phyloP scores from a whole-genome alignment of 2,329 filamentous ascomycete genomes.

The Bretziella fagacearum region DNA sequence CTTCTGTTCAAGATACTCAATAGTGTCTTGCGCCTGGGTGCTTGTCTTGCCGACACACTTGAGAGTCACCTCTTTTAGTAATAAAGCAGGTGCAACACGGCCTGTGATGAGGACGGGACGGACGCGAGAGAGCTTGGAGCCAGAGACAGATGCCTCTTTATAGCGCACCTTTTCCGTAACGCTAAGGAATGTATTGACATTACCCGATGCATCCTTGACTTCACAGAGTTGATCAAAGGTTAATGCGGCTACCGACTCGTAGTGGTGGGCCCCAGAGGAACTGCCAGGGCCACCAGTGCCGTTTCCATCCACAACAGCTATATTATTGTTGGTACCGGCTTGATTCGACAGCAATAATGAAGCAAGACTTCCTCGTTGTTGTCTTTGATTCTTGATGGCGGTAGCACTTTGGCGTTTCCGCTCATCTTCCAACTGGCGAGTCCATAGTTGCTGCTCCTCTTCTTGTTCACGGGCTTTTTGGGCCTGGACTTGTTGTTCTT shows the following conservation, averaged over 20 bases:
- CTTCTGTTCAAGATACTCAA: conserved; percentile 62
- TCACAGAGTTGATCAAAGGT: conserved; percentile 52
- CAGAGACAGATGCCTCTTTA: conserved; percentile 35
- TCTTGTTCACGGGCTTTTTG: too few relatives aligned
- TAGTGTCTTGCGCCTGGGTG: conserved; percentile 52
- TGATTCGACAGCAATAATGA: conserved; percentile 22
- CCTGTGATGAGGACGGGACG: conserved; percentile 44
- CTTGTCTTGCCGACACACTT: conserved; percentile 39
- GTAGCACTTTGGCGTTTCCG: conserved; percentile 49
- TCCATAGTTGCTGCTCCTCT: conserved; percentile 54
- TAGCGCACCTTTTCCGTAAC: conserved; percentile 54
- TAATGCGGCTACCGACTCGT: conserved; percentile 27
- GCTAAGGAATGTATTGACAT: conserved; percentile 48
- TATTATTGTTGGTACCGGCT: conserved; percentile 27
- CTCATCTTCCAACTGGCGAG: conserved; percentile 56
- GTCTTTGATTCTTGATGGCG: conserved; percentile 33
- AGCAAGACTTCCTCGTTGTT: neutral
- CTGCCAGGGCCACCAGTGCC: too few relatives aligned
- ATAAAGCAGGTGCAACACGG: conserved; percentile 43
- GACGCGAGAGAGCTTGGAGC: conserved; percentile 55
- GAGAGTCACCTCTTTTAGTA: conserved; percentile 55
- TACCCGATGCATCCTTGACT: conserved; percentile 45
- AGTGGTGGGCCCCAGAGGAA: too few relatives aligned
- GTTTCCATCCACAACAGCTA: too few relatives aligned
- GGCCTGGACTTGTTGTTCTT: conserved; percentile 35